phyloP scores from a whole-genome alignment of 768 basidiomycete species.

The Zangia roseola region DNA sequence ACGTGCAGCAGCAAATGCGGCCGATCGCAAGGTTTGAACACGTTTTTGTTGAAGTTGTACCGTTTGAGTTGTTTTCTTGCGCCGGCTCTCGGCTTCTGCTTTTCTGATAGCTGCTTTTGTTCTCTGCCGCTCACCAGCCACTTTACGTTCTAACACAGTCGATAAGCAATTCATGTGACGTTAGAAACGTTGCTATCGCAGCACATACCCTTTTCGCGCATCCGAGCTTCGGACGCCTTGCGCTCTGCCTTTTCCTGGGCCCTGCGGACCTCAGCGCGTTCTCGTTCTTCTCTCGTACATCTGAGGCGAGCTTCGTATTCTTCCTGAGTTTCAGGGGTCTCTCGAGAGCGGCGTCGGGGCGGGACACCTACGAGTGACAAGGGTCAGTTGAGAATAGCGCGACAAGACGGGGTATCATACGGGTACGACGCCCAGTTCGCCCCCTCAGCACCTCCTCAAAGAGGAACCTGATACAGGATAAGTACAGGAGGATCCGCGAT shows the following conservation, averaged over 20 bases:
- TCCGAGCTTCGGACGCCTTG: conserved; percentile 43
- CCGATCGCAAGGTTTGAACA: conserved; percentile 56
- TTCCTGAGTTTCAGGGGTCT: conserved; percentile 45
- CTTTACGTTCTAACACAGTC: conserved; percentile 40
- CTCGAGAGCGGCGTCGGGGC: conserved; percentile 15
- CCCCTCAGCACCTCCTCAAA: conserved; percentile 47
- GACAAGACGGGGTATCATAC: conserved; percentile 27
- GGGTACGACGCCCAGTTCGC: conserved; percentile 27
- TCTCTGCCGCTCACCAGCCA: conserved; percentile 58
- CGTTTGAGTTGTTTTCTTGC: conserved; percentile 47
- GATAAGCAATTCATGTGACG: conserved; percentile 13
- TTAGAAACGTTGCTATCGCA: conserved; percentile 7
- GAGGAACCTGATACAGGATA: conserved; percentile 38
- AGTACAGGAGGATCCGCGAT: background rate
- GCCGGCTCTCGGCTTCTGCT: conserved; percentile 48
- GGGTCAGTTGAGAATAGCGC: conserved; percentile 8
- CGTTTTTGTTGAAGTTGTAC: conserved; percentile 46
- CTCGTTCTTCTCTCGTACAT: conserved; percentile 50
- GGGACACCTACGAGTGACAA: conserved; percentile 16
- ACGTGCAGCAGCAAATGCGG: conserved; percentile 65
- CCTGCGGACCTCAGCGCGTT: conserved; percentile 50
- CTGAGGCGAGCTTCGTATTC: conserved; percentile 53
- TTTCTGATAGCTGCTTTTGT: conserved; percentile 55
- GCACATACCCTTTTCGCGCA: conserved; percentile 49
- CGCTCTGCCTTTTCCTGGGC: conserved; percentile 45